A percentile compares a stretch with the other conserved stretches of the same genome.
These are phyloP conservation scores for Microsporum audouinii DNA, from an alignment of 2,329 filamentous ascomycete genomes.

Conservation along the genomic window DNA sequence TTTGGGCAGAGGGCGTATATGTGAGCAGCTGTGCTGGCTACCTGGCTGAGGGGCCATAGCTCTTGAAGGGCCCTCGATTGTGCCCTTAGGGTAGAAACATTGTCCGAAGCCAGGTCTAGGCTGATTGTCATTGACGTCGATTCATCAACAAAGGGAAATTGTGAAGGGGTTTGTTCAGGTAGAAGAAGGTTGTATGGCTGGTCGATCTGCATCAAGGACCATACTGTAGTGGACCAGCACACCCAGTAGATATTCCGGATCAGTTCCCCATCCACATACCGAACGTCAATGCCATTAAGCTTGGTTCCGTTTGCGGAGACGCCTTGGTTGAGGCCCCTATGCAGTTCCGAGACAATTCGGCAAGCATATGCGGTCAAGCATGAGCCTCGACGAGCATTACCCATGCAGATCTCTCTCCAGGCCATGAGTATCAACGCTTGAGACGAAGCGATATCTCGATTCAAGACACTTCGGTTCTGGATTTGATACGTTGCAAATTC, in stretches of 20 bases:
- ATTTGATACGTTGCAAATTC: conserved; percentile 6
- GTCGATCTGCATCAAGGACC: conserved; percentile 10
- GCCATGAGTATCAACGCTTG: conserved; percentile 10
- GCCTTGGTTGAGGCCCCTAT: conserved; percentile 7
- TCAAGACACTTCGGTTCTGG: conserved; percentile 4
- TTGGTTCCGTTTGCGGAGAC: conserved; percentile 9
- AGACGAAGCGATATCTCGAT: conserved; percentile 6
- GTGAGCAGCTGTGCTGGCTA: conserved; percentile 9
- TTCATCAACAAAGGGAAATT: conserved; percentile 9
- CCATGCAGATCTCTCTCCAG: conserved; percentile 10
- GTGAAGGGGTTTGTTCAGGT: conserved; percentile 9
- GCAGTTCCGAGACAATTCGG: conserved; percentile 7
- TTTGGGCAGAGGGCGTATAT: conserved; percentile 9
- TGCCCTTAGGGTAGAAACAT: conserved; percentile 8
- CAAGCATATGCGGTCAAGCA: conserved; percentile 8
- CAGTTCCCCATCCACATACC: conserved; percentile 10
- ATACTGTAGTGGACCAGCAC: conserved; percentile 9
- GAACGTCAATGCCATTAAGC: conserved; percentile 9
- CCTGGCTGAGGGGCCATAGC: conserved; percentile 9
- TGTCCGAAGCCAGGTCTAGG: conserved; percentile 8
- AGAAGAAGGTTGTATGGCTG: conserved; percentile 7
- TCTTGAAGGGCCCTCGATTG: conserved; percentile 8
- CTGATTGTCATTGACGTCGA: conserved; percentile 9
- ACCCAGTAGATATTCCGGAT: conserved; percentile 11
- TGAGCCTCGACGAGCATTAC: conserved; percentile 7